A percentile compares a stretch with the other conserved stretches of the same genome.
Conservation (phyloP, 192 early-diverging fungal genomes). For the Oehlia diaphana region DNA sequence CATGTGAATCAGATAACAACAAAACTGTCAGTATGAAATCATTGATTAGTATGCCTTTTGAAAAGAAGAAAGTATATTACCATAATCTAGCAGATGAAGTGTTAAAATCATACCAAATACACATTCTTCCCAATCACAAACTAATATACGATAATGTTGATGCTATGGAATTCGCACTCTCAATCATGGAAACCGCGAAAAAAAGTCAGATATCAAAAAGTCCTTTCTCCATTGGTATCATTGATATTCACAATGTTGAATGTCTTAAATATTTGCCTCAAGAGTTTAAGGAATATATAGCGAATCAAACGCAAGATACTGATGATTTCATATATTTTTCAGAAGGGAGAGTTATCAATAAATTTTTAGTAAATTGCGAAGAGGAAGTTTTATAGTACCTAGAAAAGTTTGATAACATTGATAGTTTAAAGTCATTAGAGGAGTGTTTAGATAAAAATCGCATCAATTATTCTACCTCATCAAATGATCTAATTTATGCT, state of each 20-base stretch:
- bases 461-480: neutral
- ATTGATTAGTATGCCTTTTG: too few relatives aligned
- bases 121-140: neutral
- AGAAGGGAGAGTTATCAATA: neutral
- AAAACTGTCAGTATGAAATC: too few relatives aligned
- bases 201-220: slow-evolving; percentile 10
- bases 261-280: slow-evolving; percentile 19
- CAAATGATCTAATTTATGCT: slow-evolving; percentile 20
- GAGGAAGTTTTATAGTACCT: neutral
- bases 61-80: slow-evolving; percentile 20
- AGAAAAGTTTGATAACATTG: slow-evolving; percentile 15
- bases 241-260: slow-evolving; percentile 19
- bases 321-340: neutral
- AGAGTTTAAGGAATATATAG: slow-evolving; percentile 8
- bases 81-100: slow-evolving; percentile 10
- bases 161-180: neutral
- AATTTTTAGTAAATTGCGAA: slow-evolving; percentile 18
- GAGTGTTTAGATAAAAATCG: slow-evolving; percentile 13
- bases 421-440: slow-evolving; percentile 10
- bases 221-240: neutral
- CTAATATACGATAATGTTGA: slow-evolving; percentile 12
- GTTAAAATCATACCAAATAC: neutral
- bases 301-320: slow-evolving; percentile 3
- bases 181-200: neutral
- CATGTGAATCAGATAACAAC: neutral